Conservation (phyloP, 2,329 filamentous ascomycete species). For the Arthrobotrys pseudoclavata region DNA sequence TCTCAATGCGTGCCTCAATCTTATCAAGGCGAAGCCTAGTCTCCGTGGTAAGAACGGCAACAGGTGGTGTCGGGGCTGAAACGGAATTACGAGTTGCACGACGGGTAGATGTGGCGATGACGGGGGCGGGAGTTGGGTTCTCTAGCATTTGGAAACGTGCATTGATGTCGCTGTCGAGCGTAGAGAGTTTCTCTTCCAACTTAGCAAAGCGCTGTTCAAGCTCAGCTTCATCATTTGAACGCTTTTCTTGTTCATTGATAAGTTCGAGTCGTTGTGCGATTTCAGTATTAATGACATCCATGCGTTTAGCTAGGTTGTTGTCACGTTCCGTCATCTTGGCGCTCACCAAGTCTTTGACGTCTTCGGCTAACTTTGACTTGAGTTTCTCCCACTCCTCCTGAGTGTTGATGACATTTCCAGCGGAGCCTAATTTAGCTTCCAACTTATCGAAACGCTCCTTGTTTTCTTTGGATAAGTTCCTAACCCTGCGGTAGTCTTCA, state of each 20-base stretch:
- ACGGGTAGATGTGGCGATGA: slow-evolving; percentile 13
- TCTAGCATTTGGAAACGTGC: slow-evolving; percentile 17
- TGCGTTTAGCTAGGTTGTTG: neutral
- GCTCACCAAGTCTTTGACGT: neutral
- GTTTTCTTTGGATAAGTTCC: slow-evolving; percentile 20
- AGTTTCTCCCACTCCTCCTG: slow-evolving; percentile 11
- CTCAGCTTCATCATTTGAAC: neutral
- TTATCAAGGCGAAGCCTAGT: slow-evolving; percentile 29
- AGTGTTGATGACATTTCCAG: neutral
- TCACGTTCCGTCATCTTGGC: neutral
- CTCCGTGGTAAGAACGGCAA: slow-evolving; percentile 9
- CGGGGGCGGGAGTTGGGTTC: neutral
- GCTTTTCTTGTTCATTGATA: neutral
- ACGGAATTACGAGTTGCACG: slow-evolving; percentile 15
- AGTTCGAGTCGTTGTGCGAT: slow-evolving; percentile 10
- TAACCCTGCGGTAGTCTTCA: slow-evolving; percentile 31
- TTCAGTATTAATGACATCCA: neutral
- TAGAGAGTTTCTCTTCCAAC: slow-evolving; percentile 7
- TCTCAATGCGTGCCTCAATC: slow-evolving; percentile 26
- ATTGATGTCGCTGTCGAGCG: slow-evolving; percentile 12
- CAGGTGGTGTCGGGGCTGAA: slow-evolving; percentile 5
- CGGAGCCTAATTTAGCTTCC: slow-evolving; percentile 1
- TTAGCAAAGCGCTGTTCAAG: neutral
- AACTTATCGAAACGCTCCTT: slow-evolving; percentile 28
- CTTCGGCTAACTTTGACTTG: slow-evolving; percentile 7